Base-by-base conservation (phyloP, 352 stramenopile genomes). In the Pythium rhizo-oryzae region DNA sequence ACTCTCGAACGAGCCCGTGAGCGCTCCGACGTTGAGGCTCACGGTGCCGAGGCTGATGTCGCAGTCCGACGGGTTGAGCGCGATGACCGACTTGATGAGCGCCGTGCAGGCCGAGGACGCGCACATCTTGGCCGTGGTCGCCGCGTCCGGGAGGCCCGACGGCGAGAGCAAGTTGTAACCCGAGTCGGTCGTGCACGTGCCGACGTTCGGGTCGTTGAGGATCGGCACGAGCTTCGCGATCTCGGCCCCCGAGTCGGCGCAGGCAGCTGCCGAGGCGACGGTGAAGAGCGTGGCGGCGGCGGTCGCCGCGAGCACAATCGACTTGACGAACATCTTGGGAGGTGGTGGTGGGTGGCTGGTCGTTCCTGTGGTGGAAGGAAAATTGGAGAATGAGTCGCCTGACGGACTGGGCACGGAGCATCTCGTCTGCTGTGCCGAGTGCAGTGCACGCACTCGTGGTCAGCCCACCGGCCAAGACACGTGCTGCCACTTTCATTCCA, bases 141-240 rank as follows among this genome's bases (percentile, higher is more conserved):
- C 66, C 16, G 62, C 46, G 43, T 25, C 67, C 37, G 66, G 66
- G 13, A 69, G 35, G 13, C 66, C 66, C 35, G 59, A 56, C 49
- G 66, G 66, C 13, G 66, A 59, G 44, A 72, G 62, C 13, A 72
- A 41, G 21, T 47, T 67, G 54, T 65, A 72, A 37, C 65, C 65
- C 57, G 65, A 72, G 19, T 54, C 39, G 9, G 50, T 25, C 23
- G 50, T 39, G 33, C 57, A 72, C 51, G 19, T 18, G 21, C 3
- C 30, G 11, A 62, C 50, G 43, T 56, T 63, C 12, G 50, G 2
- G 25, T 63, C 51, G 58, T 35, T 55, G n/a, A 43, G 25, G 23
- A 67, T 50, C n/a, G 59, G 58, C 25, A 44, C 49, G 52, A 72
- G 59, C 50, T 67, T 59, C 16, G 23, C 13, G 52, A 67, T 35